Evolutionary conservation across 257 asterid genomes (phyloP).

Genomic region (Hygrophila difformis): DNA sequence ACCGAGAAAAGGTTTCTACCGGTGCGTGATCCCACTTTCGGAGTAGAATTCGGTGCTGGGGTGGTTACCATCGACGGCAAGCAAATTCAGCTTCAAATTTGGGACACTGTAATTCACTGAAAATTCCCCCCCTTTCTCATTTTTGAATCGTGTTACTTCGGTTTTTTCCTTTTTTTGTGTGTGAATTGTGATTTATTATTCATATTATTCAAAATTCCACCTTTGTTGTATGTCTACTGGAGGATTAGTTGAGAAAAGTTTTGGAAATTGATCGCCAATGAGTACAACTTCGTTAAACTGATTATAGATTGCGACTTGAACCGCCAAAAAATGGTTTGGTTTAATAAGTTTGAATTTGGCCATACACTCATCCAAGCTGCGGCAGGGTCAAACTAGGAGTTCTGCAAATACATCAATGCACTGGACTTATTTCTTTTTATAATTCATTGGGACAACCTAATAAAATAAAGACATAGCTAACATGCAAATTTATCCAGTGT

Average conservation of each 20-base stretch:
- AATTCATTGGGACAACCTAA: too few relatives aligned
- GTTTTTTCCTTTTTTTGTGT: background rate
- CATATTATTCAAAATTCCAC: background rate
- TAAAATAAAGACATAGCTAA: too few relatives aligned
- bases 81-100: constrained; percentile 57
- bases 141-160: background rate
- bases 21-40: constrained; percentile 58
- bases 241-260: background rate
- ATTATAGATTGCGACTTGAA: background rate
- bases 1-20: constrained; percentile 60
- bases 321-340: background rate
- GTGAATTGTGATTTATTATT: background rate
- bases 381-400: background rate
- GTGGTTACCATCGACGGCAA: constrained; percentile 43
- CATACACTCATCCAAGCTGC: background rate
- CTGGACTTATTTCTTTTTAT: too few relatives aligned
- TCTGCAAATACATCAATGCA: too few relatives aligned
- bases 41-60: constrained; percentile 62
- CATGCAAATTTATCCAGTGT: too few relatives aligned
- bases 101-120: constrained; percentile 43
- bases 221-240: background rate
- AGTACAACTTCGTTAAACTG: background rate
- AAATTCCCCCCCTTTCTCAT: too few relatives aligned
- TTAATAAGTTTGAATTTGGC: background rate
- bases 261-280: background rate